These are phyloP conservation scores for Hygrophorus russula DNA, from an alignment of 768 basidiomycete genomes.

Conservation along the genomic window DNA sequence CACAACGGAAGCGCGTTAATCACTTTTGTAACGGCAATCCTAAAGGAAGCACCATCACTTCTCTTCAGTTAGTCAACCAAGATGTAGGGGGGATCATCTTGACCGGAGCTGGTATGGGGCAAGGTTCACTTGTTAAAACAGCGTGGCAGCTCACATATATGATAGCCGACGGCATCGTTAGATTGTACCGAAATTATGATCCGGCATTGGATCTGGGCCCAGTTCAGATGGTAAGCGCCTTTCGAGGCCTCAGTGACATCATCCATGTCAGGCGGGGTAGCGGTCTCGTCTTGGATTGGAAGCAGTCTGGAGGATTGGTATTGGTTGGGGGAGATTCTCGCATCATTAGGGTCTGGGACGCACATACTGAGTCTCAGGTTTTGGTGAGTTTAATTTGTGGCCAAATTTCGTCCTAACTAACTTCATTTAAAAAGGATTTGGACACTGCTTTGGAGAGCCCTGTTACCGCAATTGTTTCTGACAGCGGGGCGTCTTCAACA, in stretches of 20 bases:
- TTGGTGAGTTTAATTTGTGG: conserved; percentile 35
- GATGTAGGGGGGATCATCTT: conserved; percentile 87
- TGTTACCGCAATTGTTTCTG: conserved; percentile 75
- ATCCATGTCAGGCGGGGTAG: conserved; percentile 64
- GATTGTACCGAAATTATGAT: conserved; percentile 90
- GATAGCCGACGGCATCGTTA: conserved; percentile 89
- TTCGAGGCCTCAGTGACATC: conserved; percentile 77
- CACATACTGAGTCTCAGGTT: conserved; percentile 72
- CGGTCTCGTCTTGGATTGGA: conserved; percentile 90
- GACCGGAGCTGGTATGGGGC: conserved; percentile 65
- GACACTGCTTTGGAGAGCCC: conserved; percentile 86
- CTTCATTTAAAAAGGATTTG: conserved; percentile 50
- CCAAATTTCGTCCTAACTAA: neutral
- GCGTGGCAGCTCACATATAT: conserved; percentile 4
- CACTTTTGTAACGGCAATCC: conserved; percentile 87
- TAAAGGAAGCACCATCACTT: conserved; percentile 72
- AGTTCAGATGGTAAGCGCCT: conserved; percentile 88
- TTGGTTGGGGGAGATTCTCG: conserved; percentile 89
- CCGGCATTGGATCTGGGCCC: conserved; percentile 55
- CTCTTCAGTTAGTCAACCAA: conserved; percentile 89
- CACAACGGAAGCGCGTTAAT: conserved; percentile 61
- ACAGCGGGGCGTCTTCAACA: conserved; percentile 60
- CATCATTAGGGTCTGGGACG: conserved; percentile 90
- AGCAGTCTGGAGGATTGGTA: conserved; percentile 73
- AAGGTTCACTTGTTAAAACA: neutral